Evolutionary conservation across 805 yeast species (phyloP).

Genomic region (Saitoella complicata): DNA sequence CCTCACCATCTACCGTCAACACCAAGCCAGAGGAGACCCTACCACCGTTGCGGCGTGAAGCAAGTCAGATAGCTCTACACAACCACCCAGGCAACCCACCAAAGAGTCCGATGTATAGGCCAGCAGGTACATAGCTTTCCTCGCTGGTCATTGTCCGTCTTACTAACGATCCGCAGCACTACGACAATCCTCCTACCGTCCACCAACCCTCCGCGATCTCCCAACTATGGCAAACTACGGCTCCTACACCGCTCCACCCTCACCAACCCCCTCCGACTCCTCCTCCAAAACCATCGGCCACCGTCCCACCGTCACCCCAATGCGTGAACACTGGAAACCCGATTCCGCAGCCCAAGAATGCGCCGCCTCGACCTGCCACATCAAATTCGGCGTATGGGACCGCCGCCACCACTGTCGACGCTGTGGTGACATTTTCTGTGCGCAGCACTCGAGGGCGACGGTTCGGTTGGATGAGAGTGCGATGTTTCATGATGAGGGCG

Average conservation of each 20-base stretch:
- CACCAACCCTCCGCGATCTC: too few relatives aligned
- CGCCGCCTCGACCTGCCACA: slow-evolving; percentile 37
- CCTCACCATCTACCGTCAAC: too few relatives aligned
- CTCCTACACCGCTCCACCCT: not conserved
- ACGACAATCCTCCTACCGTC: too few relatives aligned
- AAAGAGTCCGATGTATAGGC: too few relatives aligned
- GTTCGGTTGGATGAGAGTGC: slow-evolving; percentile 34
- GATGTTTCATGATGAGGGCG: slow-evolving; percentile 47
- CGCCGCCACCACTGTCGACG: slow-evolving; percentile 72
- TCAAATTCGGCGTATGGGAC: slow-evolving; percentile 58
- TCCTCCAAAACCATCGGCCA: not conserved
- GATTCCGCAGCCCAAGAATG: slow-evolving; percentile 54
- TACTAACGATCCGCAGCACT: too few relatives aligned
- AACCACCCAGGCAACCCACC: too few relatives aligned
- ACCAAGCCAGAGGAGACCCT: too few relatives aligned
- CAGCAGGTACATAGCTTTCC: too few relatives aligned
- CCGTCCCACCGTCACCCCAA: slow-evolving; percentile 16
- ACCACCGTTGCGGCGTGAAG: too few relatives aligned
- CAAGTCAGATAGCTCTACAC: too few relatives aligned
- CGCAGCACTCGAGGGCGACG: slow-evolving; percentile 44
- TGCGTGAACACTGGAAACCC: slow-evolving; percentile 32
- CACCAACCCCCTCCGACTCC: not conserved
- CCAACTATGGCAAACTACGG: too few relatives aligned
- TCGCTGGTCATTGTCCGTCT: too few relatives aligned
- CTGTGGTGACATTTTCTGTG: slow-evolving; percentile 70